Evolutionary conservation across 1,284 basidiomycete species (phyloP).

Genomic region (Cerrena zonata): DNA sequence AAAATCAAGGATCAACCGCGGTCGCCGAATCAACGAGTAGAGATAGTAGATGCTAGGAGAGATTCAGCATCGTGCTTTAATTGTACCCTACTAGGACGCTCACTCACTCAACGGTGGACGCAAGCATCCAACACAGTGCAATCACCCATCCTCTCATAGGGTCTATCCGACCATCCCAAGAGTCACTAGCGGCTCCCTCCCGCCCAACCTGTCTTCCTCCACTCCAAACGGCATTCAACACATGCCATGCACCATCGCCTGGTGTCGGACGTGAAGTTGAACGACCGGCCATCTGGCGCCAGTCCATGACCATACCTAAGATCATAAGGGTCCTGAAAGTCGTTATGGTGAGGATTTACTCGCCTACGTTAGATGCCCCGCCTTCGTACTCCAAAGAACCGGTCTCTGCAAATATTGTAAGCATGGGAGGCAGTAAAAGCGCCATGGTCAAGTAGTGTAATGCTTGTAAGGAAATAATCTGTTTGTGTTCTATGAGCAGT

Average conservation of each 20-base stretch:
- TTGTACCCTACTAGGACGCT: constrained; percentile 8
- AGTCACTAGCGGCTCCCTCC: constrained; percentile 44
- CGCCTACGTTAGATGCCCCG: constrained; percentile 75
- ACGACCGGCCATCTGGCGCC: constrained; percentile 86
- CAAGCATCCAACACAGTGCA: constrained; percentile 75
- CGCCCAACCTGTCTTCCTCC: constrained; percentile 65
- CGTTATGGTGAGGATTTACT: constrained; percentile 18
- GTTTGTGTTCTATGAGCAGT: constrained; percentile 4
- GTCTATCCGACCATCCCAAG: constrained; percentile 61
- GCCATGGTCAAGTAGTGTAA: constrained; percentile 88
- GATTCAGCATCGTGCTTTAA: constrained; percentile 11
- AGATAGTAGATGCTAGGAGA: constrained; percentile 76
- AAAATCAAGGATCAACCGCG: constrained; percentile 93
- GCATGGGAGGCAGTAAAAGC: constrained; percentile 75
- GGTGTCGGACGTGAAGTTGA: constrained; percentile 64
- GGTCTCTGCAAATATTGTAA: constrained; percentile 70
- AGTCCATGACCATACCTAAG: constrained; percentile 89
- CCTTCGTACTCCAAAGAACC: constrained; percentile 78
- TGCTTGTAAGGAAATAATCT: constrained; percentile 90
- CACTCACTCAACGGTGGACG: constrained; percentile 76
- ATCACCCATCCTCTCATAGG: constrained; percentile 82
- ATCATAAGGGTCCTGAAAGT: constrained; percentile 2
- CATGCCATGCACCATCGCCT: constrained; percentile 58
- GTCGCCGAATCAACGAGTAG: constrained; percentile 81
- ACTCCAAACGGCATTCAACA: constrained; percentile 69